Evolutionary conservation across 2,329 filamentous ascomycete genomes (phyloP), one percentile per base, ranked within the genome.

Genomic region (Rhinocladiella similis): DNA sequence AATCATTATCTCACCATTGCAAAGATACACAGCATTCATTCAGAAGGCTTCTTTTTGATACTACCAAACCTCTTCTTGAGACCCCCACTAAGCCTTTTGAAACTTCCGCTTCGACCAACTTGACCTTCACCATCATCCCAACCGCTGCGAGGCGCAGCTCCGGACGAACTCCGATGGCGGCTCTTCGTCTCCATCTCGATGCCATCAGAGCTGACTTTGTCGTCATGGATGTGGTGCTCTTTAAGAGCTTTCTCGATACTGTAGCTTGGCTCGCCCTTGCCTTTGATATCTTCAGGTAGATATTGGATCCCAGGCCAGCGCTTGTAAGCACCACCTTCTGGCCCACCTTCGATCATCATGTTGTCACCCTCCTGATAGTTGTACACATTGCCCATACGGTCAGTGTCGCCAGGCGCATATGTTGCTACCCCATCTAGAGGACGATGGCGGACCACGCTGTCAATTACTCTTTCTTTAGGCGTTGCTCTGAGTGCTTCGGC

Each of bases 281-380:
- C 90, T 72, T 93, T 92, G 61, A 90, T 80, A 67, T 95, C 90
- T 43, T 88, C 83, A 5, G 87, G 86, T 54, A 84, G 83, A 70
- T 95, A 94, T 64, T 83, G 61, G 2, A 66, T 43, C 13, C 84
- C 85, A 3, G 86, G 83, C 77, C 85, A 93, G 46, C 90, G 83
- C 74, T 85, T 88, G 69, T 94, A 96, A 13, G 88, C 80, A n/a
- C 87, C 89, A 14, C 89, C 89, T 0, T 75, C 69, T 2, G 83
- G 82, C 59, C 88, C 83, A 0, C 75, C 73, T 66, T 93, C 90
- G 48, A 87, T 80, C 87, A 92, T 91, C 69, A 96, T 78, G 67
- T 96, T 91, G 1, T 87, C 81, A n/a, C 91, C 91, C 67, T 97
- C 91, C 66, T 90, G 79, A 66, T 97, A 97, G 25, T 86, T 63